Evolutionary conservation across 2,329 filamentous ascomycete species (phyloP), one percentile per base, ranked within the genome.

Genomic region (Mycosphaerella arachidis): DNA sequence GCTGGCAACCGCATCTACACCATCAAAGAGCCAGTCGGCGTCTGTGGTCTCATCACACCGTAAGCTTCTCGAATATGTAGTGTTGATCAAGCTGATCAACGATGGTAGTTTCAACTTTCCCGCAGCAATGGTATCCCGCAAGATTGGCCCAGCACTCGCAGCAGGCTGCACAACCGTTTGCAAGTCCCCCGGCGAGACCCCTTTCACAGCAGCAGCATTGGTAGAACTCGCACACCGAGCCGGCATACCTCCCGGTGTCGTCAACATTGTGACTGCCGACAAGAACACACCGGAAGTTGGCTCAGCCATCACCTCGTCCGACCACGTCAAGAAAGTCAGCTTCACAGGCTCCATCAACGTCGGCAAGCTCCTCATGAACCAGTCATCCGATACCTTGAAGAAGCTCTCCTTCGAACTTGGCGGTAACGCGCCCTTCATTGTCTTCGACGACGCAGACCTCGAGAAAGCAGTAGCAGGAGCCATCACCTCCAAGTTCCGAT

Each of bases 151-250:
- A 1, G 90, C 89, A 8, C 81, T 97, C 58, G 94, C 94, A 18
- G 92, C 92, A n/a, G 94, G 94, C 60, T 97, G 93, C 78, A 96
- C 93, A 0, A 90, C 96, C 1, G 92, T 97, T 1, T 87, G 87
- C 69, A 99, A 99, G 76, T 89, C 92, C 16, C 92, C 93, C 1
- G 87, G 88, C 53, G 93, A 97, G 79, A 97, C 94, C 0, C 94
- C 93, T 0, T 94, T 93, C 73, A 96, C 92, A 27, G 86, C 91
- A 0, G 86, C 96, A 40, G 93, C 93, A 1, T 77, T 97, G 20
- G 91, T 91, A 0, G 92, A 96, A 76, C 84, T 97, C 43, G 91
- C 88, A 9, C 84, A 90, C 70, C 86, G 92, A 16, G 93, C 93
- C 13, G 93, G 94, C 16, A 88, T 97, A 31, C 93, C 94, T 45